Percentiles rank a stretch among this genome's conserved stretches.
These are phyloP conservation scores for Gorgonomyces haynaldii DNA, from an alignment of 192 early-diverging fungal genomes.

Conservation along the genomic window DNA sequence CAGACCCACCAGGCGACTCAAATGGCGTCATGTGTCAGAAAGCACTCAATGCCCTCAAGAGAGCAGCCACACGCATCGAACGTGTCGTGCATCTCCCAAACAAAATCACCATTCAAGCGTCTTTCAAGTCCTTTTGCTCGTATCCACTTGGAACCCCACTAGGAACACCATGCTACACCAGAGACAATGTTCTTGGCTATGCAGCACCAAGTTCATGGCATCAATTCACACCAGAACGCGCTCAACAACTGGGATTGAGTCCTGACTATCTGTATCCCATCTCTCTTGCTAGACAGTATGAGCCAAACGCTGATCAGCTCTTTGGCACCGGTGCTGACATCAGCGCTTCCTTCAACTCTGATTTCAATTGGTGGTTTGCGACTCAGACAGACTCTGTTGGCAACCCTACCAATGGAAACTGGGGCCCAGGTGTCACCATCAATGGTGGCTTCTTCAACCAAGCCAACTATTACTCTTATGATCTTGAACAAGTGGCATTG, in stretches of 20 bases:
- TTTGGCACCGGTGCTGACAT: conserved; percentile 14
- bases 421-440: neutral
- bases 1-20: neutral
- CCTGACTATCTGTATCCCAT: conserved; percentile 23
- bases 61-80: conserved; percentile 10
- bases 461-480: neutral
- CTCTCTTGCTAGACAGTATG: conserved; percentile 21
- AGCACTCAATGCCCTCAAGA: neutral
- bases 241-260: conserved; percentile 14
- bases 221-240: conserved; percentile 1
- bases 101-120: conserved; percentile 6
- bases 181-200: conserved; percentile 14
- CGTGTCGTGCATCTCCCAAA: conserved; percentile 11
- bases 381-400: no score
- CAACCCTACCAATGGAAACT: neutral
- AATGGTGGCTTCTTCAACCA: conserved; percentile 1
- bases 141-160: neutral
- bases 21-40: neutral
- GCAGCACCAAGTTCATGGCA: conserved; percentile 20
- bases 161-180: conserved; percentile 4
- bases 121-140: conserved; percentile 15
- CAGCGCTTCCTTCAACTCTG: conserved; percentile 23
- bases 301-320: conserved; percentile 11
- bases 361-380: conserved; percentile 31
- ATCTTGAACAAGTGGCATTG: conserved; percentile 10